phyloP scores from a whole-genome alignment of 257 asterid species.

The Solanum chaucha region DNA sequence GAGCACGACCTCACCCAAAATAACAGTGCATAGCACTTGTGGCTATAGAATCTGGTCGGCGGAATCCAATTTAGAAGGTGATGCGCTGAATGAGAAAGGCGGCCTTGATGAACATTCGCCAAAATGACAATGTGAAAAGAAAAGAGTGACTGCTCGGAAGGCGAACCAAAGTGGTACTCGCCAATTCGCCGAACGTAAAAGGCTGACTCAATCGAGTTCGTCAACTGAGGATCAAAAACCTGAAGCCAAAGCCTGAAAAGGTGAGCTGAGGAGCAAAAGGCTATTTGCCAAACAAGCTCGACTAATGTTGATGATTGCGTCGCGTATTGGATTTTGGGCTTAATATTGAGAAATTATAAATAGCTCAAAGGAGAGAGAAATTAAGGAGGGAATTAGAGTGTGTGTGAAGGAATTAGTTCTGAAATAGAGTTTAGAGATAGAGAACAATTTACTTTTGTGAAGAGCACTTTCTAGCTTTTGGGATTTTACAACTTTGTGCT shows the following conservation, averaged over 20 bases:
- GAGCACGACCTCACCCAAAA: neutral
- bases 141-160: neutral
- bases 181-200: too few relatives aligned
- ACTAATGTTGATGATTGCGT: neutral
- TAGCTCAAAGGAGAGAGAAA: neutral
- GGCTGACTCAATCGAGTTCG: neutral
- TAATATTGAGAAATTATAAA: neutral
- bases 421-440: too few relatives aligned
- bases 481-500: too few relatives aligned
- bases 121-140: neutral
- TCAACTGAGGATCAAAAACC: neutral
- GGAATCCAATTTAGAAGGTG: neutral
- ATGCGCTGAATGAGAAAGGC: neutral
- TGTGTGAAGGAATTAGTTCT: neutral
- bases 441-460: too few relatives aligned
- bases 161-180: neutral
- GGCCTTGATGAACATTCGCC: neutral
- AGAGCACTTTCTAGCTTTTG: too few relatives aligned
- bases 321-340: neutral
- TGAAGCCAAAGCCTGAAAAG: neutral
- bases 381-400: neutral
- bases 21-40: neutral
- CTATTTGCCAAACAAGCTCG: neutral
- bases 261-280: neutral
- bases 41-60: neutral